These are phyloP conservation scores for Gossypium rotundifolium DNA, from an alignment of 345 rosid genomes.

Conservation along the genomic window DNA sequence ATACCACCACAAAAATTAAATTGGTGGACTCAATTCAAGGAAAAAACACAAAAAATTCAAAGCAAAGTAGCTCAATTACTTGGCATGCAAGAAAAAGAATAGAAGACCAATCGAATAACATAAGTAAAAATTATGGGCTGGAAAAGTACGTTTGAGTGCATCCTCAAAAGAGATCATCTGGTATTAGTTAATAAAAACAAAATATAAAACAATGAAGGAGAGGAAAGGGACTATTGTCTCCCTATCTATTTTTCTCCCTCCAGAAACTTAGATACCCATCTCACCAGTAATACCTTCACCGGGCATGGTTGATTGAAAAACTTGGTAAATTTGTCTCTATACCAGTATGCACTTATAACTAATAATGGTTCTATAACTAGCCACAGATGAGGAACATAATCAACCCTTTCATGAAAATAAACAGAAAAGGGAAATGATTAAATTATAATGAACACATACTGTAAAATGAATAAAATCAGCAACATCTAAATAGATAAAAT, in stretches of 20 bases:
- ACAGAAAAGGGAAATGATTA: not conserved
- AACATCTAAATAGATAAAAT: not conserved
- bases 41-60: not conserved
- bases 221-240: not conserved
- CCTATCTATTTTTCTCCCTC: not conserved
- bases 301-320: not conserved
- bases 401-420: not conserved
- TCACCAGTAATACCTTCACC: conserved; percentile 1
- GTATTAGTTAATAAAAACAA: not conserved
- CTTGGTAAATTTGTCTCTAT: too few species aligned
- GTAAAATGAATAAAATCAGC: not conserved
- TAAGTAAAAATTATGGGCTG: not conserved
- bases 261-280: not conserved
- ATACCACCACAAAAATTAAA: conserved; percentile 4
- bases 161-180: not conserved
- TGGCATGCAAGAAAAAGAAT: not conserved
- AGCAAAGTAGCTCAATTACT: not conserved
- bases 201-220: not conserved
- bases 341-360: not conserved
- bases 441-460: not conserved
- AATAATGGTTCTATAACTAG: not conserved
- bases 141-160: not conserved
- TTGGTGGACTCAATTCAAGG: not conserved
- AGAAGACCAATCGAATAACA: not conserved
- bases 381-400: not conserved